A percentile compares a stretch with the other conserved stretches of the same genome.
These are phyloP conservation scores for Penicillium frequentans DNA, from an alignment of 2,329 filamentous ascomycete species.

Conservation along the genomic window DNA sequence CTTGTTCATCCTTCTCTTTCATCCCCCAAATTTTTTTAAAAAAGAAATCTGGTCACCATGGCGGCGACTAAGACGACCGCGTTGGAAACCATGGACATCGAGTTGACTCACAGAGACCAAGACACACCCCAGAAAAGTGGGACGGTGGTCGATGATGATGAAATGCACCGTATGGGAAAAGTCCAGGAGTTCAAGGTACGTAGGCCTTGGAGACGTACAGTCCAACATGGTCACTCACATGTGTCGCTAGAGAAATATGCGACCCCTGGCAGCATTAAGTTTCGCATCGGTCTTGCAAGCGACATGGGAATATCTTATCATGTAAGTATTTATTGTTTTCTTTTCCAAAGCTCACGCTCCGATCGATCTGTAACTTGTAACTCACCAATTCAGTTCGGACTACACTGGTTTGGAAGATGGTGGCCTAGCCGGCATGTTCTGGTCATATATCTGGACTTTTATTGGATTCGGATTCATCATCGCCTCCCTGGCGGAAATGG, in stretches of 20 bases:
- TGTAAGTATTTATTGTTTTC: slow-evolving; percentile 15
- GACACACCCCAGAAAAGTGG: not conserved
- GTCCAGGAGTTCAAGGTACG: slow-evolving; percentile 29
- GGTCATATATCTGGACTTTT: slow-evolving; percentile 47
- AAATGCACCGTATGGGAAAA: slow-evolving; percentile 33
- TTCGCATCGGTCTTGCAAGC: slow-evolving; percentile 37
- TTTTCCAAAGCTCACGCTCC: too few relatives aligned
- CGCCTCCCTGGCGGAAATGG: slow-evolving; percentile 63
- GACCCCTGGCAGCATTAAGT: slow-evolving; percentile 34
- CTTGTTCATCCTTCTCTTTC: not conserved
- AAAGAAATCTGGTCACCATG: not conserved
- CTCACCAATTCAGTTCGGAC: slow-evolving; percentile 18
- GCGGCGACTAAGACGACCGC: not conserved
- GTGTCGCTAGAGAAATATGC: slow-evolving; percentile 30
- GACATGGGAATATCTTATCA: slow-evolving; percentile 38
- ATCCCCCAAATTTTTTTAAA: not conserved
- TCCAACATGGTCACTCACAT: not conserved
- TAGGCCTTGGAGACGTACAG: not conserved
- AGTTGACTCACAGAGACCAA: not conserved
- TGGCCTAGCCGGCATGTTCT: slow-evolving; percentile 28
- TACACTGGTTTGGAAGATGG: slow-evolving; percentile 26
- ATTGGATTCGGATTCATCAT: slow-evolving; percentile 68
- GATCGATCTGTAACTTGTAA: not conserved
- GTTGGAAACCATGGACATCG: not conserved
- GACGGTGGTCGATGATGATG: slow-evolving; percentile 22